A percentile compares a stretch with the other conserved stretches of the same genome.
Conservation (phyloP, 352 stramenopile genomes). For the Pythium monospermum region DNA sequence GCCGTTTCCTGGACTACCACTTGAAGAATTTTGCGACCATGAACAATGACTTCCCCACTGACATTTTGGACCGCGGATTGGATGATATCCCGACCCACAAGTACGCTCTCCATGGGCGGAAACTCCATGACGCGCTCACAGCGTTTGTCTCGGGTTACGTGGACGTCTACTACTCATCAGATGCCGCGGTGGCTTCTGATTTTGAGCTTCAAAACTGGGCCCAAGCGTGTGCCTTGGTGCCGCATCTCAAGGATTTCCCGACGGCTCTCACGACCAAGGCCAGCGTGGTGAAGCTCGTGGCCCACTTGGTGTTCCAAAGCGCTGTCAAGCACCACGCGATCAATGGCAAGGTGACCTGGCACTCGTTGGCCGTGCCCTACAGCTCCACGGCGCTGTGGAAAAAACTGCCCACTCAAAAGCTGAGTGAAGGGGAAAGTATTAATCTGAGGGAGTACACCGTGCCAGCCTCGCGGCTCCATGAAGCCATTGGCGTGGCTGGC, state of each 20-base stretch:
- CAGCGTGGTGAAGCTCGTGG: conserved; percentile 23
- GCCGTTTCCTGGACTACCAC: conserved; percentile 24
- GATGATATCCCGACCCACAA: conserved; percentile 15
- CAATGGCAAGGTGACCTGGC: conserved; percentile 37
- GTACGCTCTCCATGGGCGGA: conserved; percentile 10
- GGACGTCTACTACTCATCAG: conserved; percentile 25
- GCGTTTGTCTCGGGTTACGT: conserved; percentile 40
- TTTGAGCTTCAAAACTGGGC: conserved; percentile 45
- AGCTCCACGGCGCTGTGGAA: conserved; percentile 16
- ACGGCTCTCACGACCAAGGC: conserved; percentile 12
- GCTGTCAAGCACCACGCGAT: conserved; percentile 41
- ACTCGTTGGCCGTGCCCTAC: conserved; percentile 18
- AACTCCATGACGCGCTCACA: conserved; percentile 17
- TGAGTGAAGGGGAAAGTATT: not conserved
- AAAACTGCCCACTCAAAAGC: conserved; percentile 7
- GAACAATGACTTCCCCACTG: conserved; percentile 5
- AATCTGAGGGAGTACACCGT: conserved; percentile 5
- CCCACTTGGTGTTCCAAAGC: conserved; percentile 35
- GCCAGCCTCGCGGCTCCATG: not conserved
- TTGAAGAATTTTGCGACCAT: conserved; percentile 7
- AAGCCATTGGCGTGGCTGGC: not conserved
- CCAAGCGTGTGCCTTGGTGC: conserved; percentile 16
- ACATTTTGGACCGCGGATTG: conserved; percentile 10
- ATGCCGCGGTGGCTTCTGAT: conserved; percentile 22
- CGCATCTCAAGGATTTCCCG: conserved; percentile 32